These are phyloP conservation scores for Haematococcus lacustris DNA, from an alignment of 139 green algal species.

Conservation along the genomic window DNA sequence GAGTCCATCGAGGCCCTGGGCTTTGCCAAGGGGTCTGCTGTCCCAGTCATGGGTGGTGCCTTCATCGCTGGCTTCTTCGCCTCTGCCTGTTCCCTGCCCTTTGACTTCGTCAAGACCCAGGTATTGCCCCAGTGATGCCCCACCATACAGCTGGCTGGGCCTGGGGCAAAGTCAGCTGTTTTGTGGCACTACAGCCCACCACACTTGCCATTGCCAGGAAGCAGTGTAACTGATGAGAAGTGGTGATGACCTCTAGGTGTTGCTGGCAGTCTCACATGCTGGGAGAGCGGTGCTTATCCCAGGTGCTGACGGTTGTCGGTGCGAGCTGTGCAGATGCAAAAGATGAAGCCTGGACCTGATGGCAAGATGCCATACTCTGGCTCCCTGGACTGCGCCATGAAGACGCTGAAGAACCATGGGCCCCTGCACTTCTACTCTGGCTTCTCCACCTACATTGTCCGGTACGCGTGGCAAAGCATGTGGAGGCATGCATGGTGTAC, in stretches of 20 bases:
- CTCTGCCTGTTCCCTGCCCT: conserved; percentile 79
- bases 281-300: no score
- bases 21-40: conserved; percentile 51
- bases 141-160: no score
- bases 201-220: no score
- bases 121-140: no score
- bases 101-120: conserved; percentile 99
- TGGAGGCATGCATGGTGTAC: no score
- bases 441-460: conserved; percentile 90
- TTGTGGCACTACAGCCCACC: no score
- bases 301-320: no score
- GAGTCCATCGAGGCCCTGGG: conserved; percentile 80
- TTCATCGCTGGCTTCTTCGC: conserved; percentile 91
- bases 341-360: conserved; percentile 81
- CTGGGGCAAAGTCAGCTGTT: no score
- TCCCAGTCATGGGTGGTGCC: conserved; percentile 58
- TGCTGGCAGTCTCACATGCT: no score
- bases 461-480: no score
- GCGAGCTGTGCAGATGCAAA: conserved; percentile 69
- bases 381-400: conserved; percentile 80
- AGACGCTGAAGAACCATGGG: conserved; percentile 69
- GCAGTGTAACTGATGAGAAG: no score
- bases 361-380: conserved; percentile 85
- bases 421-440: conserved; percentile 96
- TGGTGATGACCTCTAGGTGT: no score